Evolutionary conservation across 805 yeast species (phyloP), one percentile per base, ranked within the genome.

Genomic region (Yamadazyma scolyti): DNA sequence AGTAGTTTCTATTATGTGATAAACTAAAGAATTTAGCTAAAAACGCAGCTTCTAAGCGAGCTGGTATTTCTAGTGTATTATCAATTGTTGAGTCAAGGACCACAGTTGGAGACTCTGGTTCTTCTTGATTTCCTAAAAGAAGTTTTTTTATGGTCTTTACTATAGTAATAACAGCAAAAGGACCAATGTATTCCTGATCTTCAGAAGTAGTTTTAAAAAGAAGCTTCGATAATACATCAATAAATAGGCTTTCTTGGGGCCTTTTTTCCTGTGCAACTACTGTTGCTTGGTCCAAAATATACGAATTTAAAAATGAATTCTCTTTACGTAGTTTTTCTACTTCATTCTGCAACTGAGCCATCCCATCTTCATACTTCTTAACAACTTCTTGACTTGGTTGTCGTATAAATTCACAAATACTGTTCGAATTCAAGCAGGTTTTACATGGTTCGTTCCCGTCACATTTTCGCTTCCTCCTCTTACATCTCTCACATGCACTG

Each of bases 151-250:
- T 40, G 10, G 36, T 33, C 24, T 36, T 25, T 9, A 40, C 44
- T 16, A 40, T 40, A 4, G 36, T 20, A 13, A 40, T 40, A 9
- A 40, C 40, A 2, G 44, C 44, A 36, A 40, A 40, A 5, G 34
- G 25, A 1, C 44, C 44, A 9, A 40, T 40, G 22, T 40, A 36
- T 15, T 40, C 44, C 5, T 33, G 23, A 10, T 29, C 20, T 14
- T 40, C 40, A n/a, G 16, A 25, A 3, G 30, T 6, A 3, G 32
- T 27, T 15, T 34, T 15, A 21, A 33, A 33, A 11, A 39, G 18
- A 5, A 39, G 25, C 18, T 35, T 39, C 4, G 36, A 25, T 6
- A 39, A 12, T 9, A 33, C 26, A 2, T 32, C 37, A 11, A 37
- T 28, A 34, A 39, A 39, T 5, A 34, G 18, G 6, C 28, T 16